These are phyloP conservation scores for Eucalyptus sideroxylon DNA, from an alignment of 345 rosid genomes.

Conservation along the genomic window DNA sequence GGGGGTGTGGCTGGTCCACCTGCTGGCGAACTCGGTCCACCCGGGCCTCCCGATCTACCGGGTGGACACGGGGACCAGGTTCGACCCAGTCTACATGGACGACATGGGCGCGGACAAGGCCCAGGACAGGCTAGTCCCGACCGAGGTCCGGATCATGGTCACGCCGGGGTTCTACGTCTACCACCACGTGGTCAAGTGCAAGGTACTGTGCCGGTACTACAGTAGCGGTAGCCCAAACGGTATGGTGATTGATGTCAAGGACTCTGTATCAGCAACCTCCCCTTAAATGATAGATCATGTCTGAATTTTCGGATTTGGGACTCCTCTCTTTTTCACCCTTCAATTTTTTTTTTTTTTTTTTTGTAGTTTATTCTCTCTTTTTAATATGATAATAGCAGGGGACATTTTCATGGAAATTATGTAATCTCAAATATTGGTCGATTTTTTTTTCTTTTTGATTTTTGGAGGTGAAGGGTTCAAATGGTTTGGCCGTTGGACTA, in stretches of 20 bases:
- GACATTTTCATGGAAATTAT: background rate
- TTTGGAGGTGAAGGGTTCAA: background rate
- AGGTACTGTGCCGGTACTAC: constrained; percentile 71
- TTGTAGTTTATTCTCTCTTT: background rate
- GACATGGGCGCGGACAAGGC: constrained; percentile 60
- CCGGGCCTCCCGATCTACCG: constrained; percentile 70
- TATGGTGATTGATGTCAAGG: background rate
- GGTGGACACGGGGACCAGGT: constrained; percentile 47
- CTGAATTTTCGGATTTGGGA: background rate
- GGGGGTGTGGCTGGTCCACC: constrained; percentile 80
- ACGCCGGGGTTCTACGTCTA: constrained; percentile 90
- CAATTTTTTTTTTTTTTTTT: background rate
- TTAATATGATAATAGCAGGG: background rate
- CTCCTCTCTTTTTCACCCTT: background rate
- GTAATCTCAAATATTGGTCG: background rate
- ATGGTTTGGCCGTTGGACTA: background rate
- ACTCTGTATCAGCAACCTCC: background rate
- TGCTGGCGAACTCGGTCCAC: constrained; percentile 85
- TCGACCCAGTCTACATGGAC: constrained; percentile 80
- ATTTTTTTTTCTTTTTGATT: background rate
- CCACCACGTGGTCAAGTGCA: constrained; percentile 75
- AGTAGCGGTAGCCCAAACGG: background rate
- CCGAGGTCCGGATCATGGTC: constrained; percentile 60
- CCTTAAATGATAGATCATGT: background rate
- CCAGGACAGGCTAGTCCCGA: constrained; percentile 14